A percentile compares a stretch with the other conserved stretches of the same genome.
These are phyloP conservation scores for Steccherinum ochraceum DNA, from an alignment of 768 basidiomycete genomes.

Conservation along the genomic window DNA sequence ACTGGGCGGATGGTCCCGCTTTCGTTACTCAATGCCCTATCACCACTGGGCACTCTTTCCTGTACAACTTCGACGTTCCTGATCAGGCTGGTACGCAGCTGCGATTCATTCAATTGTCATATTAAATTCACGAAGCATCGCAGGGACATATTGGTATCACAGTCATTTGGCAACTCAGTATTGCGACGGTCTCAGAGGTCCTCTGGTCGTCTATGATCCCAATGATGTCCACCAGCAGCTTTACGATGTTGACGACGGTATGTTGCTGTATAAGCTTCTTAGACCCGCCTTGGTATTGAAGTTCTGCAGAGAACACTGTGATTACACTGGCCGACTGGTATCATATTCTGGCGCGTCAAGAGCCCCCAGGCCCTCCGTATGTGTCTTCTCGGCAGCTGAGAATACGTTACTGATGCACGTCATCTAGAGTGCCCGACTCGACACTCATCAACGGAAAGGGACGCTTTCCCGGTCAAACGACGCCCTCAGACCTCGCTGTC, in stretches of 20 bases:
- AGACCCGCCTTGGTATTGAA: background rate
- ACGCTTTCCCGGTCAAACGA: constrained; percentile 28
- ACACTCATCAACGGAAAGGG: constrained; percentile 43
- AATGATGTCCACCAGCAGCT: constrained; percentile 21
- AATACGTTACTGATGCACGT: too few species aligned
- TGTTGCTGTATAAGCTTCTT: too few species aligned
- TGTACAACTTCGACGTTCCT: constrained; percentile 32
- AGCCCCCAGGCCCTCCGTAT: too few species aligned
- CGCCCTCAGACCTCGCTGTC: constrained; percentile 26
- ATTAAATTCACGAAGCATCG: background rate
- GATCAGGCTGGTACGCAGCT: constrained; percentile 30
- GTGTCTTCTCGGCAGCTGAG: too few species aligned
- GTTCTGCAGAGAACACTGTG: constrained; percentile 14
- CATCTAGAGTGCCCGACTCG: constrained; percentile 25
- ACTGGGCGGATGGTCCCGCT: constrained; percentile 39
- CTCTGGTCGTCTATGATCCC: constrained; percentile 28
- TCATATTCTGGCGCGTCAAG: constrained; percentile 2
- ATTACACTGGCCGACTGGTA: constrained; percentile 23
- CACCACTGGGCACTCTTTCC: constrained; percentile 32
- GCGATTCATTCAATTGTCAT: too few species aligned
- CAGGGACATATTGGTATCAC: constrained; percentile 41
- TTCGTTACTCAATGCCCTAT: constrained; percentile 44
- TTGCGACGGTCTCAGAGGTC: constrained; percentile 45
- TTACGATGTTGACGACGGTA: constrained; percentile 27
- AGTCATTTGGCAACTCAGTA: constrained; percentile 45